Conservation (phyloP, 345 rosid genomes). For the Lumnitzera littorea region DNA sequence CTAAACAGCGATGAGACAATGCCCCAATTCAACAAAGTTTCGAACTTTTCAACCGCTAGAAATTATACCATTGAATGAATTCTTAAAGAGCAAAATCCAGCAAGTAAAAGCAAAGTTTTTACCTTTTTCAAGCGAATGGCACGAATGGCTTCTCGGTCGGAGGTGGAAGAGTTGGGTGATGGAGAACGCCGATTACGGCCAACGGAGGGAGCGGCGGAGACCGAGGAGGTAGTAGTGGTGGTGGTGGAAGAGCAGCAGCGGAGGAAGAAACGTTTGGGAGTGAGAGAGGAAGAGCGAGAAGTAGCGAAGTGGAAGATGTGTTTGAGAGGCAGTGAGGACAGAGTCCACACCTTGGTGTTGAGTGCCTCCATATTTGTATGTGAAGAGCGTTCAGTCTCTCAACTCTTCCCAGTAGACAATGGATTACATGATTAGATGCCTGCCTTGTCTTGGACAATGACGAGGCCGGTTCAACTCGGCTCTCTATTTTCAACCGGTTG, state of each 20-base stretch:
- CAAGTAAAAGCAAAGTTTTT: not conserved
- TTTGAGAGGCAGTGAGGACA: constrained; percentile 54
- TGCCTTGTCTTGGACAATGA: no score
- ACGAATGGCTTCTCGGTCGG: constrained; percentile 91
- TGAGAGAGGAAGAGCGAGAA: constrained; percentile 16
- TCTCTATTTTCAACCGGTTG: no score
- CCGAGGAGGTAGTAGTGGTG: constrained; percentile 19
- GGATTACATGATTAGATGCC: no score
- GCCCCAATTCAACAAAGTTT: no score
- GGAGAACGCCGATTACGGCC: constrained; percentile 50
- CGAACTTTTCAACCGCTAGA: no score
- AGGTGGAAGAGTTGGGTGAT: constrained; percentile 49
- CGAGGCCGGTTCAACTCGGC: no score
- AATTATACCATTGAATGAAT: no score
- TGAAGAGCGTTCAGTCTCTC: no score
- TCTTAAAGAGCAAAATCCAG: no score
- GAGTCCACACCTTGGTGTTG: constrained; percentile 41
- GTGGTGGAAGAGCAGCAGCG: constrained; percentile 34
- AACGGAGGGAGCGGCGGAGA: constrained; percentile 24
- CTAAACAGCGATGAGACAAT: no score
- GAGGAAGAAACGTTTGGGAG: constrained; percentile 20
- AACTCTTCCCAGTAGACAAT: no score
- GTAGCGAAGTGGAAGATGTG: constrained; percentile 40
- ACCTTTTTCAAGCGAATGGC: constrained; percentile 88
- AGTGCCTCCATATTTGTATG: constrained; percentile 56